Percentiles rank a stretch among this genome's conserved stretches.
phyloP scores from a whole-genome alignment of 176 grass and related monocot species.

The Puya raimondii region DNA sequence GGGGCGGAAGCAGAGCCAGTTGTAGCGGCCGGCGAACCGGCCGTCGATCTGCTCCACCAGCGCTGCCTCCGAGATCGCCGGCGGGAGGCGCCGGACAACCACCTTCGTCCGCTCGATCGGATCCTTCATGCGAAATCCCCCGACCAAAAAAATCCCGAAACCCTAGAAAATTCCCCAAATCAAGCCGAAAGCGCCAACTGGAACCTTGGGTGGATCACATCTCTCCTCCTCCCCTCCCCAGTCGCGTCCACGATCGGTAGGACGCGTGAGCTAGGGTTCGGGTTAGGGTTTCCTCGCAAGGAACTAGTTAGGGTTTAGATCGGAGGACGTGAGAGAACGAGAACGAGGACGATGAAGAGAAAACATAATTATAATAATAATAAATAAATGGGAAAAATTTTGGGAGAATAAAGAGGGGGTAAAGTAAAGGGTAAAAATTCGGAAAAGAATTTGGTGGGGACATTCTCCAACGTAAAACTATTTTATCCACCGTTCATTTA shows the following conservation, averaged over 20 bases:
- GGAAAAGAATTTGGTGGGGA: too few relatives aligned
- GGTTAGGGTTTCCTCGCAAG: not conserved
- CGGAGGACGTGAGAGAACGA: too few relatives aligned
- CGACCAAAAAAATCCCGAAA: not conserved
- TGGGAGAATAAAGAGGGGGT: too few relatives aligned
- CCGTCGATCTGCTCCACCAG: conserved; percentile 27
- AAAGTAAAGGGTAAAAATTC: too few relatives aligned
- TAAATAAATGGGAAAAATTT: too few relatives aligned
- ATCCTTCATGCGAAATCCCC: conserved; percentile 9
- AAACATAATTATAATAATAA: too few relatives aligned
- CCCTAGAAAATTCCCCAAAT: not conserved
- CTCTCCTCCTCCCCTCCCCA: not conserved
- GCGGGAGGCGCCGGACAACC: conserved; percentile 19
- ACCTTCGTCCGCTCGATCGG: conserved; percentile 22
- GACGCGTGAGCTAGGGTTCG: not conserved
- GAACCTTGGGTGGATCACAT: not conserved
- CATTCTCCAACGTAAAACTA: too few relatives aligned
- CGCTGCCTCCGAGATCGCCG: conserved; percentile 11
- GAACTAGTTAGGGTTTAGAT: too few relatives aligned
- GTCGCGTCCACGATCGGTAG: not conserved
- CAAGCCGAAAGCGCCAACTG: not conserved
- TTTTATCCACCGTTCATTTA: too few relatives aligned
- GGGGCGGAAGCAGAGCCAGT: conserved; percentile 20
- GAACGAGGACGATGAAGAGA: too few relatives aligned
- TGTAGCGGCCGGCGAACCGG: conserved; percentile 16